Base-by-base conservation (phyloP, 805 yeast genomes). In the Wickerhamomyces queroliae region DNA sequence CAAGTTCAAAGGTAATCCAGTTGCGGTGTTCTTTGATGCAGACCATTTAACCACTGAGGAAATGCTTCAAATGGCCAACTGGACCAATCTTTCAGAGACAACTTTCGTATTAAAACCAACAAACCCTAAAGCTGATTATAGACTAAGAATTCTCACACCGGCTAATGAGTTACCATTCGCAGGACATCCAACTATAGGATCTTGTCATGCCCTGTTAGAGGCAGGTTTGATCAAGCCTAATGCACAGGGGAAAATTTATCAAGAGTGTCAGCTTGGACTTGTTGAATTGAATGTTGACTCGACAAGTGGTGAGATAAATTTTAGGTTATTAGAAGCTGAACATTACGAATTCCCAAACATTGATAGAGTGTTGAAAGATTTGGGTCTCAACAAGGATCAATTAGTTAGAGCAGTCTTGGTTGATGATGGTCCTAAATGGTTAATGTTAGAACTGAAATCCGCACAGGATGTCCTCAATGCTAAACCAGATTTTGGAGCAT, bases 41-140 rank as follows among this genome's bases (percentile, higher is more conserved):
- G 65, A 59, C 31, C 39, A 47, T 12, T 51, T 76, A 10, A 34
- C 67, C 5, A 48, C 56, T 6, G 66, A 64, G 30, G 61, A 69
- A 41, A 66, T 75, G 69, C 72, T 63, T 48, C 38, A 52, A 8
- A 67, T 77, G 44, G 74, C 82, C 15, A 61, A 58, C n/a, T 76
- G 82, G 83, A 76, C 80, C 15, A 78, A 78, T 46, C 56, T 77
- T 21, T 74, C 82, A 1, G 83, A 78, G 43, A 74, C 83, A 0
- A 70, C 79, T 0, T 77, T 77, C 47, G 58, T 77, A 8, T 52
- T 62, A 33, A 66, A 64, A 21, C 67, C 78, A 7, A 62, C 70
- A 0, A 44, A 44, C 9, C 39, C 52, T 1, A 48, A 50, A 7
- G 74, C 73, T 5, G 73, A 72, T 50, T 78, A 76, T 53, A 61